Conservation (phyloP, 768 basidiomycete species). For the Leucosporidium creatinivorum region DNA sequence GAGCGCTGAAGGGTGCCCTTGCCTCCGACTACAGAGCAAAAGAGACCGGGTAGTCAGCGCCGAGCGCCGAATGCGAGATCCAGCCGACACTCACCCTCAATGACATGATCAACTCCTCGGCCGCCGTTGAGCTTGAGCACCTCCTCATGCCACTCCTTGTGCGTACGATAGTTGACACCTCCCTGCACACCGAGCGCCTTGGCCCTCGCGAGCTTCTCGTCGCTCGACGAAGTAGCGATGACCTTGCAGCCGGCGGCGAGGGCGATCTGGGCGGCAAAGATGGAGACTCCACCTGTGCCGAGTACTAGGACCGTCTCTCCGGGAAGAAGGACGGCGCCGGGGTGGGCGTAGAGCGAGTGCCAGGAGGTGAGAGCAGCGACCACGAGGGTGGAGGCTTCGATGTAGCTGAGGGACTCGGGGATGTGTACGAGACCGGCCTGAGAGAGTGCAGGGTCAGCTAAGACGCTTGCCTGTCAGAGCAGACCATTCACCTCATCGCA, state of each 20-base stretch:
- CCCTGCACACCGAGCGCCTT: conserved; percentile 52
- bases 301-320: conserved; percentile 29
- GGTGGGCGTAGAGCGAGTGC: conserved; percentile 49
- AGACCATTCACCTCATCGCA: conserved; percentile 2
- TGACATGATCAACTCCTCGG: conserved; percentile 36
- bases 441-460: conserved; percentile 27
- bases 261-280: conserved; percentile 56
- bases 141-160: conserved; percentile 56
- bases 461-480: too few species aligned
- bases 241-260: conserved; percentile 58
- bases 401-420: conserved; percentile 55
- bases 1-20: conserved; percentile 16
- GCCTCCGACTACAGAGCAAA: background rate
- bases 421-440: conserved; percentile 47
- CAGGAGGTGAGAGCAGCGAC: conserved; percentile 53
- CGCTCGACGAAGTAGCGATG: conserved; percentile 61
- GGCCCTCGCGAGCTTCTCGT: conserved; percentile 50
- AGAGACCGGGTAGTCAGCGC: too few species aligned
- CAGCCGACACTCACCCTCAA: conserved; percentile 45
- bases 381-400: conserved; percentile 53
- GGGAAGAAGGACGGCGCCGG: conserved; percentile 8
- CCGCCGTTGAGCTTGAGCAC: conserved; percentile 39
- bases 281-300: conserved; percentile 40
- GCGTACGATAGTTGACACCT: conserved; percentile 56
- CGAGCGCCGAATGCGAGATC: background rate